Base-by-base conservation (phyloP, 2,329 filamentous ascomycete species). In the Herpotrichia juniperi region DNA sequence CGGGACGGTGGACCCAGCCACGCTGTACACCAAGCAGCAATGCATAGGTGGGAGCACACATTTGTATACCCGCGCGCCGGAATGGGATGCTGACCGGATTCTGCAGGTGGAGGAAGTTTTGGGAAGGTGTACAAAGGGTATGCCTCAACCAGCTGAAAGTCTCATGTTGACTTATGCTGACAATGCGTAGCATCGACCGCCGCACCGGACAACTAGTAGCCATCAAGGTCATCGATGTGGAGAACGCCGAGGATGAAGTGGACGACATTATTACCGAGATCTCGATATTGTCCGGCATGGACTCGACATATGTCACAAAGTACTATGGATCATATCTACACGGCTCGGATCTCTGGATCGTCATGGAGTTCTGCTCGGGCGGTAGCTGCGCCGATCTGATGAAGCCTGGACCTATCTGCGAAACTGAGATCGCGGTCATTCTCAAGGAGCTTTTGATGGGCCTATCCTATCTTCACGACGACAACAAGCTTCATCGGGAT, bases 251-350 rank as follows among this genome's bases (percentile, higher is more conserved):
- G 77, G 94, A 99, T 74, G 94, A 99, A 78, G 93, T 99, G 63
- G 94, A 97, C 79, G 94, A 99, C 77, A 99, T 99, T 66, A 97
- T 97, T 73, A 92, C 96, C 74, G 94, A 99, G 78, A 97, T 99
- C 63, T 92, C 93, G 62, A 97, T 99, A 66, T 83, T 99, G 49
- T 96, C 94, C 26, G 93, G 96, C 76, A 85, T 99, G 61, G 91
- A 96, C 76, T 97, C 93, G 16, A 92, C 92, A 16, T 96, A 96
- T 71, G 93, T 97, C 57, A 99, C 94, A 32, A 94, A 96, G 75
- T 99, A 99, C 80, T 92, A 96, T 78, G 94, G 94, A 61, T 97
- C 93, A 50, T 97, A 94, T 70, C 86, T 96, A 63, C 96, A 96
- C 69, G 94, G 93, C 21, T 94, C 93, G 2, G 91, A 97, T 78